Conservation (phyloP, 345 rosid genomes). For the Salix viminalis region DNA sequence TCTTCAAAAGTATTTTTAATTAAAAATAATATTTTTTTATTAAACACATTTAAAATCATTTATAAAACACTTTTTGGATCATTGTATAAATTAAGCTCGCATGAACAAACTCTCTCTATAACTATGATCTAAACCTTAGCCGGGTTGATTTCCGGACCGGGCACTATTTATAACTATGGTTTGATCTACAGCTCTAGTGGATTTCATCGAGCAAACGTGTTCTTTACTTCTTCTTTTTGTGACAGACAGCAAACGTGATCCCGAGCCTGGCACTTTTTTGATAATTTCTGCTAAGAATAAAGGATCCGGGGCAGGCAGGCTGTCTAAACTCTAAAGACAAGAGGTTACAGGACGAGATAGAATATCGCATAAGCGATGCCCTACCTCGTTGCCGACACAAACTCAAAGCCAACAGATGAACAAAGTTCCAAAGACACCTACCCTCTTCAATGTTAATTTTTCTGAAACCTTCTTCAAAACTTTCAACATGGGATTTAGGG, state of each 20-base stretch:
- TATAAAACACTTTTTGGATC: no score
- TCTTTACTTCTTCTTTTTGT: not conserved
- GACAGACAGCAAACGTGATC: not conserved
- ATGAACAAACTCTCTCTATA: no score
- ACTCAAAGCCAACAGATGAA: not conserved
- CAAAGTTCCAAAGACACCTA: not conserved
- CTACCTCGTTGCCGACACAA: slow-evolving; percentile 1
- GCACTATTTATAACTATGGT: no score
- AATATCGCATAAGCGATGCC: not conserved
- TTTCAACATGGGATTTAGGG: no score
- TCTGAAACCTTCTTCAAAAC: no score
- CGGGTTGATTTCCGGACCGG: no score
- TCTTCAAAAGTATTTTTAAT: no score
- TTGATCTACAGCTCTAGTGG: not conserved
- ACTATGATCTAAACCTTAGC: no score
- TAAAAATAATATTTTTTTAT: no score
- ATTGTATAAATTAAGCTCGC: no score
- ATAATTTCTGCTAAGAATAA: not conserved
- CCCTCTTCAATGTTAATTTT: not conserved
- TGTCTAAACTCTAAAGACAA: not conserved
- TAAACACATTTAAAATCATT: no score
- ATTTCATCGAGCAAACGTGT: not conserved
- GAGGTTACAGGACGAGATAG: not conserved
- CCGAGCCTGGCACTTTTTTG: not conserved
- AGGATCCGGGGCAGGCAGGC: not conserved